These are phyloP conservation scores for Microcyclospora pomicola DNA, from an alignment of 2,329 filamentous ascomycete genomes.

Conservation along the genomic window DNA sequence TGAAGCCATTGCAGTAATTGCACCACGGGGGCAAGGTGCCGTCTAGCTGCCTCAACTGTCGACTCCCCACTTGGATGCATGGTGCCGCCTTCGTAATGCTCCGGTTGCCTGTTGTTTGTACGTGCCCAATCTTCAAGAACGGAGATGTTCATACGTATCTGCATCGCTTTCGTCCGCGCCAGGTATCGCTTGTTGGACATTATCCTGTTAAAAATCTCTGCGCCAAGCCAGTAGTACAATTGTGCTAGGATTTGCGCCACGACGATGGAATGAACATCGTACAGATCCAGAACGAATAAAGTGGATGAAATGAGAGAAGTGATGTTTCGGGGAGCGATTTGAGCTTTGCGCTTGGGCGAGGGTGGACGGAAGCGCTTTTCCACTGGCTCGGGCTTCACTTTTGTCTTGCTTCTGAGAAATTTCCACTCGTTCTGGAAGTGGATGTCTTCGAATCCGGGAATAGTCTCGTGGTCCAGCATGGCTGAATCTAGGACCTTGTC, in stretches of 20 bases:
- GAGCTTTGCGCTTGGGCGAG: constrained; percentile 82
- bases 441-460: constrained; percentile 92
- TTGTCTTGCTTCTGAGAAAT: constrained; percentile 80
- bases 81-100: constrained; percentile 89
- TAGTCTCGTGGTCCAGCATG: constrained; percentile 96
- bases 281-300: constrained; percentile 92
- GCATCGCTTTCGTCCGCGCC: constrained; percentile 95
- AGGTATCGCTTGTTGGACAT: constrained; percentile 94
- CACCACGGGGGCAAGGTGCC: constrained; percentile 78
- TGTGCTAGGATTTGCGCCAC: constrained; percentile 83
- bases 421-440: constrained; percentile 99
- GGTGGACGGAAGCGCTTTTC: constrained; percentile 87
- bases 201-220: constrained; percentile 93
- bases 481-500: constrained; percentile 88
- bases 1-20: constrained; percentile 95
- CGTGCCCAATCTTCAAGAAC: constrained; percentile 92
- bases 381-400: constrained; percentile 73
- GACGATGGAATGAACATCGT: constrained; percentile 96
- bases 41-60: constrained; percentile 68
- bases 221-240: constrained; percentile 87
- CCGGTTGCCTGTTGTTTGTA: constrained; percentile 80
- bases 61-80: constrained; percentile 74
- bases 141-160: constrained; percentile 98
- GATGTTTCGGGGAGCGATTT: constrained; percentile 85
- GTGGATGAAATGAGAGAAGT: constrained; percentile 92